Evolutionary conservation across 2,329 filamentous ascomycete genomes (phyloP), one percentile per base, ranked within the genome.

Genomic region (Alternaria atra): DNA sequence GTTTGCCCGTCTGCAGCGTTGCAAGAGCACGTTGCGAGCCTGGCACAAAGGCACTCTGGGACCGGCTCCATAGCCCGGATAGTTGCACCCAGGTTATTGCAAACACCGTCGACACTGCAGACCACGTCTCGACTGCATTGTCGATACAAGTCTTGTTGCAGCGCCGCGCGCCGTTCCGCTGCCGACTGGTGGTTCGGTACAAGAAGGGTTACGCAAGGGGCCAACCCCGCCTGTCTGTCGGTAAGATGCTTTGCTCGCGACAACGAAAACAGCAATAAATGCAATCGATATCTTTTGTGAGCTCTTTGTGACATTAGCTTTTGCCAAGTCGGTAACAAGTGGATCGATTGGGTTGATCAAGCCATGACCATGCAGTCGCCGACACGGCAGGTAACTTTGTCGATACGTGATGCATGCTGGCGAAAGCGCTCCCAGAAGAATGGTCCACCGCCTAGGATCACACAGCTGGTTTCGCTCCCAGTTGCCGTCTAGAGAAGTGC

Each of bases 121-220:
- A 42, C 12, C 8, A 5, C 57, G 56, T 59, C 60, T 56, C 60
- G 63, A 61, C 58, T 59, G 63, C 66, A 63, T 63, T 64, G 52
- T 50, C 47, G 55, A 53, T 54, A 51, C 57, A 40, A 47, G 40
- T 43, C 57, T 65, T 63, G 59, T 63, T 67, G 64, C 61, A 65
- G 61, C 52, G 60, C 59, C 59, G 58, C 70, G 68, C 58, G 66
- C 68, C 70, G 69, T 68, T 60, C 69, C 70, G 69, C 61, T 64
- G 61, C 64, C 64, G 58, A 46, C 43, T 43, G n/a, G 44, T 58
- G 35, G 34, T 48, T 57, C 42, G 58, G 64, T 52, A 47, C 51
- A 50, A 17, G 35, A 52, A 55, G 50, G 39, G 40, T 52, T 57
- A 52, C 61, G 51, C 51, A 60, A 63, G 46, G 55, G 30, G 29